Evolutionary conservation across 495 filamentous ascomycete species (phyloP), one percentile per base, ranked within the genome.

Genomic region (Aspergillus egyptiacus): DNA sequence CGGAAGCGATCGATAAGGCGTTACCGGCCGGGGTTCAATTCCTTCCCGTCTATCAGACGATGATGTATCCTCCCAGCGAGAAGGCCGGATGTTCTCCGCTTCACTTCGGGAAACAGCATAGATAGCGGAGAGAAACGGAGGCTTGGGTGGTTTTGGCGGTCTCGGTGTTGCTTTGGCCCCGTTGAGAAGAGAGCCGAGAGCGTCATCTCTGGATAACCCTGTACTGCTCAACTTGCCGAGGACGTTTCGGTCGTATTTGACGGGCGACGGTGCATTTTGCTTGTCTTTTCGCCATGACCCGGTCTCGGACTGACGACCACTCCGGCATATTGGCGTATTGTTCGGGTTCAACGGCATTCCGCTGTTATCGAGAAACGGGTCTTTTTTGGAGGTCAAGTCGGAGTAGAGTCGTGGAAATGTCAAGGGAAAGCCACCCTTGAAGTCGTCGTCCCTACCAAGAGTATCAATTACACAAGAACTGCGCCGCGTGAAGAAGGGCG

Each of bases 291-390:
- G 22, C 2, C 27, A 34, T 1, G 37, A 43, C 23, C 44, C 44
- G n/a, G n/a, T 18, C n/a, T 41, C 38, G 23, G 23, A 28, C 23
- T 36, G n/a, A 37, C 22, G 19, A 17, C 51, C 44, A 20, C 37
- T 48, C 31, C 19, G 41, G 5, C 57, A 60, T 5, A 50, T 54
- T 1, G 63, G 62, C 3, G 65, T 64, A 47, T 64, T 64, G 17
- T 57, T 54, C 5, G 62, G 55, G 18, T 56, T 60, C 18, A 25
- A 19, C 2, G 54, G 53, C 31, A 58, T 54, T 6, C 35, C 17
- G 48, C 50, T 38, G 11, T 41, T 50, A 17, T 62, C 59, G 20
- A 58, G 48, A 24, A 42, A 50, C 17, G 58, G 54, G 27, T 58
- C 61, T 15, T 50, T 58, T 17, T 59, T 58, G 38, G 56, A 40